Conservation (phyloP, 805 yeast genomes). For the Candida germanica region DNA sequence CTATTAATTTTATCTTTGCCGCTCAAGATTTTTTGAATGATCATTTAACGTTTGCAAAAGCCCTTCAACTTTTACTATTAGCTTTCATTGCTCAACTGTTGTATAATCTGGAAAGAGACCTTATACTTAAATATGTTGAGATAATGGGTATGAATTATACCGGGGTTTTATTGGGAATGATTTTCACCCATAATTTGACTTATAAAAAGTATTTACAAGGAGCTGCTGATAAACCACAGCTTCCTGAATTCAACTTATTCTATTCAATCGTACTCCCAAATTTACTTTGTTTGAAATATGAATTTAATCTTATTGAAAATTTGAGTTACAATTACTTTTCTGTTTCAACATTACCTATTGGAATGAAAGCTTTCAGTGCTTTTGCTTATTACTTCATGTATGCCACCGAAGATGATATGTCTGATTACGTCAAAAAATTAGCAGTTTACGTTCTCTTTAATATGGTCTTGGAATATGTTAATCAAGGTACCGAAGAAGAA, state of each 20-base stretch:
- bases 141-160: constrained; percentile 31
- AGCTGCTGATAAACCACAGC: constrained; percentile 17
- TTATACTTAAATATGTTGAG: constrained; percentile 16
- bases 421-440: constrained; percentile 14
- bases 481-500: constrained; percentile 19
- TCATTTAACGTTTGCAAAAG: constrained; percentile 25
- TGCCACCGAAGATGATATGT: constrained; percentile 18
- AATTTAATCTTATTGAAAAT: constrained; percentile 18
- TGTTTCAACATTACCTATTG: constrained; percentile 27
- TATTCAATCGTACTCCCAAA: constrained; percentile 35
- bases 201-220: constrained; percentile 13
- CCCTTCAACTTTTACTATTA: constrained; percentile 30
- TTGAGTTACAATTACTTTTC: constrained; percentile 35
- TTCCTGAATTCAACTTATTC: constrained; percentile 38
- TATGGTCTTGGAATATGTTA: constrained; percentile 24
- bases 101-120: constrained; percentile 21
- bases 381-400: constrained; percentile 33
- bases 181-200: constrained; percentile 23
- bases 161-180: constrained; percentile 30
- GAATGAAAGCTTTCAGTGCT: constrained; percentile 20
- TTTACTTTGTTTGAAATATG: constrained; percentile 18
- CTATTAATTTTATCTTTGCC: constrained; percentile 24
- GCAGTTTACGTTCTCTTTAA: constrained; percentile 22
- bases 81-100: constrained; percentile 28
- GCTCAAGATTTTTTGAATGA: constrained; percentile 40